Percentiles rank a stretch among this genome's conserved stretches.
phyloP scores from a whole-genome alignment of 768 basidiomycete genomes.

The Leucocoprinus sp. region DNA sequence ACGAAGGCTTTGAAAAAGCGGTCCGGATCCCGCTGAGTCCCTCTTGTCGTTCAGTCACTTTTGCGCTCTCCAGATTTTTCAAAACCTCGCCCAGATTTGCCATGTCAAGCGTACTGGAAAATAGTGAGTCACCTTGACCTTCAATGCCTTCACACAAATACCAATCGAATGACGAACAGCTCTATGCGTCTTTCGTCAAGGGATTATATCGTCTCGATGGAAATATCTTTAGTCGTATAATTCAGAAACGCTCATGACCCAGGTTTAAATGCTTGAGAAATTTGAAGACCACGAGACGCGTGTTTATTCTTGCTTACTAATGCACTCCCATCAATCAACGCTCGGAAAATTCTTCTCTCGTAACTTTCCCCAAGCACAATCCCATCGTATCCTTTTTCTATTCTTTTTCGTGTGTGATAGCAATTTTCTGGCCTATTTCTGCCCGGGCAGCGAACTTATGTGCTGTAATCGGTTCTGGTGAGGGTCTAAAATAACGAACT shows the following conservation, averaged over 20 bases:
- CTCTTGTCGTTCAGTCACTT: slow-evolving; percentile 63
- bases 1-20: slow-evolving; percentile 41
- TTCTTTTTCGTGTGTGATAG: neutral
- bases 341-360: neutral
- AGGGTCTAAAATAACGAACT: slow-evolving; percentile 54
- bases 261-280: no score
- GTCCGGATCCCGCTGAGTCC: slow-evolving; percentile 45
- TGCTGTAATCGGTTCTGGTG: slow-evolving; percentile 78
- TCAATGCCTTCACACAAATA: no score
- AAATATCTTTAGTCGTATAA: no score
- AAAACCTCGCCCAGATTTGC: slow-evolving; percentile 38
- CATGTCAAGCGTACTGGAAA: neutral
- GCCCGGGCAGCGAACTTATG: slow-evolving; percentile 66
- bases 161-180: no score
- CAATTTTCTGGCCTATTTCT: slow-evolving; percentile 51
- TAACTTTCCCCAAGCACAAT: neutral
- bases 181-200: no score
- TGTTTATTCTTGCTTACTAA: slow-evolving; percentile 18
- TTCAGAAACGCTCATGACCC: no score
- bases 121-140: neutral
- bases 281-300: slow-evolving; percentile 10
- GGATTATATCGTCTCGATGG: no score
- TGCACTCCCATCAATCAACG: neutral
- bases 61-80: slow-evolving; percentile 49
- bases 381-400: neutral